Evolutionary conservation across 805 yeast genomes (phyloP), one percentile per base, ranked within the genome.

Genomic region (Saccharomycopsis babjevae): DNA sequence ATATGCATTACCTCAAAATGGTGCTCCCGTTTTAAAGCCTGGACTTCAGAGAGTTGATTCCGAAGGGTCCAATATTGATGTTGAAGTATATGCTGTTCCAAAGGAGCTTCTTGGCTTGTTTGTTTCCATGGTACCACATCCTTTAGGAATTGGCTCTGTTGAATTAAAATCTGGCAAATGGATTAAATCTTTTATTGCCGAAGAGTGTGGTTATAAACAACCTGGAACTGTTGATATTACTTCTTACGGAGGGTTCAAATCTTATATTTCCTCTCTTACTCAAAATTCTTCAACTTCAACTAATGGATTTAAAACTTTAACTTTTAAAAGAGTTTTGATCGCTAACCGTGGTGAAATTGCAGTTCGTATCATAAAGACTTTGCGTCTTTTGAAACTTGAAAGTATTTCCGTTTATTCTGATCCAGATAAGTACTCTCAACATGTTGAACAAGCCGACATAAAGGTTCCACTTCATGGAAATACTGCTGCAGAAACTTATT

Each of bases 311-410:
- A 67, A 54, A 61, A 57, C 56, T 46, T 46, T 60, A 16, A 42
- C 64, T 6, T 61, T 63, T 42, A 63, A 61, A 22, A 59, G 50
- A 39, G 97, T 93, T n/a, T 79, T 93, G 60, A 94, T 93, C 59
- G 98, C 98, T 50, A 93, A 93, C 77, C 83, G 99, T 75, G 98
- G 98, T 72, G 99, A 93, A 75, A 93, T 93, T 68, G 97, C 99
- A 1, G 97, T 92, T 36, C 79, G 99, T 69, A 90, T 94, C 67
- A 90, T 93, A 69, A 86, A 82, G 70, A 92, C 99, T 20, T 77
- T 93, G 70, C 89, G 88, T 73, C 86, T 86, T 72, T 72, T 94
- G 65, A 83, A 83, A 3, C 89, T 94, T 67, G 80, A 78, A 66
- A 77, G 97, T 0, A 86, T 93, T 66, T 94, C 98, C 5, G 86